Evolutionary conservation across 2,329 filamentous ascomycete genomes (phyloP).

Genomic region (Botrytis aclada): DNA sequence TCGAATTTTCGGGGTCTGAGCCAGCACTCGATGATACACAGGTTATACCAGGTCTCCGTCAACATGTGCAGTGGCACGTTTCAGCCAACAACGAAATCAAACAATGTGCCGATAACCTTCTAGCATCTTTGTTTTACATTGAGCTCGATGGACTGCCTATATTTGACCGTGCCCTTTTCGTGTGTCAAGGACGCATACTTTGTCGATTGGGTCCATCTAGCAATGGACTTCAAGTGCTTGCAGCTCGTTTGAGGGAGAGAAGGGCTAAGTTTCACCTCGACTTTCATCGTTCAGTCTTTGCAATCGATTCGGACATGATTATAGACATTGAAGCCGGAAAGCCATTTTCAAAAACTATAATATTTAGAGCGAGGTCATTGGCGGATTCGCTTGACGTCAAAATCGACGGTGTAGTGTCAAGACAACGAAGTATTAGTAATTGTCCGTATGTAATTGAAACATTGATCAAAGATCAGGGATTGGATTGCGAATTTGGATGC

Average conservation of each 20-base stretch:
- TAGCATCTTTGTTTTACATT: constrained; percentile 4
- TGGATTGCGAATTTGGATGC: neutral
- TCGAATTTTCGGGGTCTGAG: neutral
- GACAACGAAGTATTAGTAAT: neutral
- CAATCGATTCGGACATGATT: neutral
- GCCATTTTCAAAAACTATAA: neutral
- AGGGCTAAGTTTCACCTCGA: neutral
- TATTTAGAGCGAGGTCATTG: neutral
- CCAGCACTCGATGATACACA: neutral
- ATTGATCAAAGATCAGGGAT: neutral
- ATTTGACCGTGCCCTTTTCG: neutral
- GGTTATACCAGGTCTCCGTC: neutral
- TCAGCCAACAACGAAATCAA: neutral
- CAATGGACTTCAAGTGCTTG: neutral
- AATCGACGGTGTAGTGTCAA: neutral
- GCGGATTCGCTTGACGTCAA: neutral
- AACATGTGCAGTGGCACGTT: neutral
- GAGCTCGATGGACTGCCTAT: neutral
- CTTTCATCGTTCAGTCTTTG: neutral
- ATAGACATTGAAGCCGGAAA: constrained; percentile 1
- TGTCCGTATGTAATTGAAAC: neutral
- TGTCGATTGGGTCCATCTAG: neutral
- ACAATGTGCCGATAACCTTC: neutral
- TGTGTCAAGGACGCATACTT: neutral
- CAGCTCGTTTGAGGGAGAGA: neutral